phyloP scores from a whole-genome alignment of 2,329 filamentous ascomycete genomes.

The Trichoderma afroharzianum region DNA sequence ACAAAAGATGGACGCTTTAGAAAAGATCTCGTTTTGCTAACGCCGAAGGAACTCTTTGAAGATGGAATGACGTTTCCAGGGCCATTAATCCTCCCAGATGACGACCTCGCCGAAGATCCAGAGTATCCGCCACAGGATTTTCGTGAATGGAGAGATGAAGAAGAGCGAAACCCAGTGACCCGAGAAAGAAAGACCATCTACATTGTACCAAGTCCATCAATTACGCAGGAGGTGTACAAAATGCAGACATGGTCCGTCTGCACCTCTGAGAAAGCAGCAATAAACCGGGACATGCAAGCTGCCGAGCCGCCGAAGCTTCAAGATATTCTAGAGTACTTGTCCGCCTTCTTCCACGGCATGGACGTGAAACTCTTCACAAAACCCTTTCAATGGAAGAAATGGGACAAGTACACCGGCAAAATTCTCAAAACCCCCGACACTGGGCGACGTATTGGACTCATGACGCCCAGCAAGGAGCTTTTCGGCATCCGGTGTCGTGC shows the following conservation, averaged over 20 bases:
- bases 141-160: conserved; percentile 44
- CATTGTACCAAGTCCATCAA: conserved; percentile 44
- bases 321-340: conserved; percentile 37
- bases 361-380: conserved; percentile 42
- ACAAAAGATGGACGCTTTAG: conserved; percentile 24
- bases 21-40: not conserved
- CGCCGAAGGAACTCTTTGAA: conserved; percentile 19
- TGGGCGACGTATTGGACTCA: conserved; percentile 43
- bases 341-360: conserved; percentile 52
- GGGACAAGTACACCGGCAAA: conserved; percentile 34
- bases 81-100: conserved; percentile 56
- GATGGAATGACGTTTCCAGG: conserved; percentile 47
- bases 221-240: conserved; percentile 33
- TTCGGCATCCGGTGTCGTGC: conserved; percentile 51
- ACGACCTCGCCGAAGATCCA: conserved; percentile 55
- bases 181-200: conserved; percentile 48
- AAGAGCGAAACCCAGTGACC: conserved; percentile 48
- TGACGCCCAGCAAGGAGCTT: conserved; percentile 28
- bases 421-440: not conserved
- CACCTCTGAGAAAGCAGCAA: not conserved
- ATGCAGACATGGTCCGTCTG: conserved; percentile 42
- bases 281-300: conserved; percentile 23
- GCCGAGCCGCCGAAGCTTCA: conserved; percentile 25
- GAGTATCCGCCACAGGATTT: conserved; percentile 50
- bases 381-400: conserved; percentile 45